Evolutionary conservation across 2,329 filamentous ascomycete genomes (phyloP).

Genomic region (Xylariaceae sp.): DNA sequence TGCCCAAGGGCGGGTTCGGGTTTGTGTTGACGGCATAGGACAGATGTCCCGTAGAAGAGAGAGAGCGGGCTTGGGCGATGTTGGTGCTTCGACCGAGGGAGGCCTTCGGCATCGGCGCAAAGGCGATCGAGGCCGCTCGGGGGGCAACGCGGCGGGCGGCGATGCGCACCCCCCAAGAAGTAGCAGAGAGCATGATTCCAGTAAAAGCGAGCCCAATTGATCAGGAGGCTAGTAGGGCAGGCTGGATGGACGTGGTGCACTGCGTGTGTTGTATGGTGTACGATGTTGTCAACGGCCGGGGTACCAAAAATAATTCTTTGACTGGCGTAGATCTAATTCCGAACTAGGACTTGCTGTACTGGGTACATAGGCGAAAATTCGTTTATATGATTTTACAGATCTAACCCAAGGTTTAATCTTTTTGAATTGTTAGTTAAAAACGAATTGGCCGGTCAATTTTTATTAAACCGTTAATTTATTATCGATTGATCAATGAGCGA

Average conservation of each 20-base stretch:
- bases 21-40: constrained; percentile 13
- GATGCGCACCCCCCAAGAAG: constrained; percentile 7
- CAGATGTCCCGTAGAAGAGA: constrained; percentile 5
- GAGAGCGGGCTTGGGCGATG: constrained; percentile 3
- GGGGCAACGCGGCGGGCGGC: constrained; percentile 9
- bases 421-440: no score
- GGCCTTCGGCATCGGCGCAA: constrained; percentile 7
- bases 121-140: constrained; percentile 8
- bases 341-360: no score
- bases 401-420: no score
- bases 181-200: constrained; percentile 14
- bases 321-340: no score
- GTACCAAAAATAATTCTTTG: constrained; percentile 8
- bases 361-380: no score
- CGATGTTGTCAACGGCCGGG: constrained; percentile 1
- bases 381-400: no score
- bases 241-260: constrained; percentile 3
- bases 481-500: no score
- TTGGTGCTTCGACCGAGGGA: constrained; percentile 9
- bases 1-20: constrained; percentile 25
- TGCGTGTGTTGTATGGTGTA: background rate
- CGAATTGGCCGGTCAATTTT: no score
- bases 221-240: background rate
- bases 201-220: constrained; percentile 6
- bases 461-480: no score